Conservation (phyloP, 352 stramenopile species). For the Phytopythium vexans region DNA sequence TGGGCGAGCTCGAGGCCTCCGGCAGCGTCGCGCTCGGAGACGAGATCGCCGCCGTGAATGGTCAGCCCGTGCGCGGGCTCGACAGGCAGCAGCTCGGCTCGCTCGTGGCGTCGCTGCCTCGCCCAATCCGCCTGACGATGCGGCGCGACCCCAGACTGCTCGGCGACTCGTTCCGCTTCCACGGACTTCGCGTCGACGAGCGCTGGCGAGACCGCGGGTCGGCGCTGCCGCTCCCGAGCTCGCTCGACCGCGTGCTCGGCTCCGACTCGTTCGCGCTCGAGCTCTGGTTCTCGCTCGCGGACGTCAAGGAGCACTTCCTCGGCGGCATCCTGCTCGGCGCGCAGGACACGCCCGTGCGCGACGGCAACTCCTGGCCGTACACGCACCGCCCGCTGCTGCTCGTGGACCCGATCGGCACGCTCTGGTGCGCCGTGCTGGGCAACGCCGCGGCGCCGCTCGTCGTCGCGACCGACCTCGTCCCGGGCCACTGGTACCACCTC, state of each 20-base stretch:
- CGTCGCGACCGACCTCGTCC: conserved; percentile 41
- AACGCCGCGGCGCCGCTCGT: conserved; percentile 26
- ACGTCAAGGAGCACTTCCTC: conserved; percentile 46
- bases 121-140: conserved; percentile 62
- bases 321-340: conserved; percentile 61
- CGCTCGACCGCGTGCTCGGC: conserved; percentile 36
- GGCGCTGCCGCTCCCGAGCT: conserved; percentile 36
- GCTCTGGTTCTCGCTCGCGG: conserved; percentile 65
- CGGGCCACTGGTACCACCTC: conserved; percentile 70
- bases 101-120: conserved; percentile 51
- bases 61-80: conserved; percentile 48
- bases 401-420: conserved; percentile 53
- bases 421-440: conserved; percentile 54
- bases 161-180: conserved; percentile 57
- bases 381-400: conserved; percentile 58
- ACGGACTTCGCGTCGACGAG: conserved; percentile 41
- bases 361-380: conserved; percentile 22
- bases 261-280: conserved; percentile 47
- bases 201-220: conserved; percentile 62
- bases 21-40: conserved; percentile 54
- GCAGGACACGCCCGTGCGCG: conserved; percentile 41
- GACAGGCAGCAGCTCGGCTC: conserved; percentile 58
- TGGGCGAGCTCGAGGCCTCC: conserved; percentile 73
- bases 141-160: conserved; percentile 42
- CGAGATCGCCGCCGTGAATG: conserved; percentile 64